A percentile compares a stretch with the other conserved stretches of the same genome.
Evolutionary conservation across 23 red algal species (phyloP).

Genomic region (Chondrus crispus): DNA sequence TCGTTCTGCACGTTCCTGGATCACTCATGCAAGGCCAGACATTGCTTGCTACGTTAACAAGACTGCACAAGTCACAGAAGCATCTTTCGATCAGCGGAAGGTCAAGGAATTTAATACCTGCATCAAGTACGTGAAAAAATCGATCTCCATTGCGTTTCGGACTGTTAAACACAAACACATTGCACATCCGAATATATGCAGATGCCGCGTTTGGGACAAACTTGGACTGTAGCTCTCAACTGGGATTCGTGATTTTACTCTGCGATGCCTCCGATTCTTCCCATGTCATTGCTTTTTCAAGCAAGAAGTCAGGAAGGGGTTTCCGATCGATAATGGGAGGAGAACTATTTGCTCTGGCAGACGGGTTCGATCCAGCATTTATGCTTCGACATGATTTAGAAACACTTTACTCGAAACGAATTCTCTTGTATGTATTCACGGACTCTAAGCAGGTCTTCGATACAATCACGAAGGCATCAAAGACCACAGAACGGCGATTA

Average conservation of each 20-base stretch:
- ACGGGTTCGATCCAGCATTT: constrained; percentile 8
- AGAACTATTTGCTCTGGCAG: neutral
- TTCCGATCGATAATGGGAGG: neutral
- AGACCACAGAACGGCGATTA: neutral
- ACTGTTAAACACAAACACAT: neutral
- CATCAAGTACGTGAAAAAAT: neutral
- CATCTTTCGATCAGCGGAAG: neutral
- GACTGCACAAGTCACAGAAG: neutral
- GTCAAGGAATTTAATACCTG: constrained; percentile 4
- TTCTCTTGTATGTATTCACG: neutral
- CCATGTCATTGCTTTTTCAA: neutral
- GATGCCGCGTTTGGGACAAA: constrained; percentile 6
- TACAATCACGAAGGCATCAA: neutral
- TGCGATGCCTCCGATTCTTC: neutral
- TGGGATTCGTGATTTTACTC: neutral
- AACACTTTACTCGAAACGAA: neutral
- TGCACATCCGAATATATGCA: constrained; percentile 5
- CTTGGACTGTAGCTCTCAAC: neutral
- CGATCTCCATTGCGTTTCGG: neutral
- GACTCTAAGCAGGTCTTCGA: neutral
- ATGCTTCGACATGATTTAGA: neutral
- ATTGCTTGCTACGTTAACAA: neutral
- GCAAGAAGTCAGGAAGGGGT: neutral
- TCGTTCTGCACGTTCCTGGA: neutral
- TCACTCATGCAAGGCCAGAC: neutral